Conservation (phyloP, 2,329 filamentous ascomycete species). For the Rhynchosporium secalis region DNA sequence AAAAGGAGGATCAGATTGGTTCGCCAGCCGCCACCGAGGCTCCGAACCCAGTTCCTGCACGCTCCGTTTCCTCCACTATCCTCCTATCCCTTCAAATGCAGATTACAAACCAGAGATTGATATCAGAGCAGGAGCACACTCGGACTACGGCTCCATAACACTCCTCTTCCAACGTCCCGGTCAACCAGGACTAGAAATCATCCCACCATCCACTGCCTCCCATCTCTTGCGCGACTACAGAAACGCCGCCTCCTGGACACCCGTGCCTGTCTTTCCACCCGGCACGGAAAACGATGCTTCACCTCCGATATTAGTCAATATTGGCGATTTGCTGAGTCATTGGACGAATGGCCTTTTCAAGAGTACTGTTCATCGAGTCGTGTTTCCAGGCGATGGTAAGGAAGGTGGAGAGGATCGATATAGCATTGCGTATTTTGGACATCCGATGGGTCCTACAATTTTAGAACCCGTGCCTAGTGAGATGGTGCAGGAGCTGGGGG, state of each 20-base stretch:
- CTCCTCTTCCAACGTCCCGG: conserved; percentile 83
- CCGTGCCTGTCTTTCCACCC: conserved; percentile 65
- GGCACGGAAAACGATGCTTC: conserved; percentile 58
- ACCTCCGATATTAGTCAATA: conserved; percentile 72
- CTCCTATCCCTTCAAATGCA: conserved; percentile 47
- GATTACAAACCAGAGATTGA: conserved; percentile 55
- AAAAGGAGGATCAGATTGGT: conserved; percentile 42
- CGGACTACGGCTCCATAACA: conserved; percentile 71
- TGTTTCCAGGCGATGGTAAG: conserved; percentile 64
- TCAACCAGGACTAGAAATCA: conserved; percentile 84
- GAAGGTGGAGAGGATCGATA: conserved; percentile 55
- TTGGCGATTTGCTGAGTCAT: conserved; percentile 73
- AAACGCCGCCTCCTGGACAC: conserved; percentile 52
- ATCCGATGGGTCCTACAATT: conserved; percentile 55
- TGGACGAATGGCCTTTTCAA: conserved; percentile 90
- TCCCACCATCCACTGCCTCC: conserved; percentile 52
- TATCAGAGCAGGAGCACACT: conserved; percentile 87
- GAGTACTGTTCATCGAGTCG: conserved; percentile 85
- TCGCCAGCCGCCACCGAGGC: conserved; percentile 60
- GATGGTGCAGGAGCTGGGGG: conserved; percentile 47
- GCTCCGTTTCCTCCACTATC: conserved; percentile 70
- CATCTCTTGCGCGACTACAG: conserved; percentile 36
- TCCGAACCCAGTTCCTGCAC: conserved; percentile 50
- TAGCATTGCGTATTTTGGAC: conserved; percentile 69
- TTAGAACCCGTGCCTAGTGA: conserved; percentile 62